These are phyloP conservation scores for Kwoniella sp. DNA, from an alignment of 768 basidiomycete species.

Conservation along the genomic window DNA sequence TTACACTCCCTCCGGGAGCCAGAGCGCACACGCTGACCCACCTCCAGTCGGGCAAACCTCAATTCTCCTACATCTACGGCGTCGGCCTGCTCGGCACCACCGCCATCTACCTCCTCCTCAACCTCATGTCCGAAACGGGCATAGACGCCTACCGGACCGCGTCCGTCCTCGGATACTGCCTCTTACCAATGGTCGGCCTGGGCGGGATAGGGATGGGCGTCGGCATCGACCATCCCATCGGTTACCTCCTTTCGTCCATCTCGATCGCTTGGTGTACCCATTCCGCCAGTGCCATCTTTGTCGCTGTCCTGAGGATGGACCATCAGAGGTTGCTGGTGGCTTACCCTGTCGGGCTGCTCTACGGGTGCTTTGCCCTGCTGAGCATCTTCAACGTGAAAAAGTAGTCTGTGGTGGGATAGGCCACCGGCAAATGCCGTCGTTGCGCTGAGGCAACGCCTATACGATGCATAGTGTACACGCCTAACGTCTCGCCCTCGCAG, in stretches of 20 bases:
- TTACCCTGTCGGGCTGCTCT: constrained; percentile 89
- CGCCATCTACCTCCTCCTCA: constrained; percentile 88
- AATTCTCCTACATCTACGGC: constrained; percentile 98
- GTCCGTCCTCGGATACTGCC: constrained; percentile 92
- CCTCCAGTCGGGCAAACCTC: constrained; percentile 87
- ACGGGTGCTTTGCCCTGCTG: constrained; percentile 87
- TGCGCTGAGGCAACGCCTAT: too few species aligned
- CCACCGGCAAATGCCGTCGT: too few species aligned
- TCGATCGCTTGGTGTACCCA: constrained; percentile 97
- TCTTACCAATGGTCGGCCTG: constrained; percentile 93
- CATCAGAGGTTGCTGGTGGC: constrained; percentile 92
- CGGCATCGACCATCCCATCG: constrained; percentile 76
- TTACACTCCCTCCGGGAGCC: not conserved
- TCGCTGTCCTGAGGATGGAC: constrained; percentile 89
- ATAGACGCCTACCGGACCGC: constrained; percentile 90
- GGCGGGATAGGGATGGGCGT: constrained; percentile 81
- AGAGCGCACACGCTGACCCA: not conserved
- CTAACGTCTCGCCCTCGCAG: too few species aligned
- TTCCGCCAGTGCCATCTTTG: constrained; percentile 90
- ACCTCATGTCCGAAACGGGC: constrained; percentile 90
- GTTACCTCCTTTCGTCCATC: constrained; percentile 73
- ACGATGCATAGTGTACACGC: too few species aligned
- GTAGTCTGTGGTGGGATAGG: constrained; percentile 5
- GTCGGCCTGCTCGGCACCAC: constrained; percentile 90
- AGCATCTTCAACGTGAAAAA: constrained; percentile 71